Percentiles rank a stretch among this genome's conserved stretches.
Evolutionary conservation across 257 asterid species (phyloP).

Genomic region (Apocynum venetum): DNA sequence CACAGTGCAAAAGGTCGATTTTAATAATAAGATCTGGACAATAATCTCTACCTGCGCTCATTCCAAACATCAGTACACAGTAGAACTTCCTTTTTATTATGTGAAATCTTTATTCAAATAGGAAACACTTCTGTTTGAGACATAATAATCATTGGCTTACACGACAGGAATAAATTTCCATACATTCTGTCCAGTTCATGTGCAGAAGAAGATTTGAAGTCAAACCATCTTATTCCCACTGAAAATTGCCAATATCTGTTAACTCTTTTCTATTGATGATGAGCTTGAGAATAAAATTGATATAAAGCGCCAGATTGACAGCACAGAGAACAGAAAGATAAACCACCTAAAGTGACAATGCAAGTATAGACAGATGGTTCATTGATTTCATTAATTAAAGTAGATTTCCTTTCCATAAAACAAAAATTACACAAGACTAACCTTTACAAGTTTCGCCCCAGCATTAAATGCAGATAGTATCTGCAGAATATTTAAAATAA

Average conservation of each 20-base stretch:
- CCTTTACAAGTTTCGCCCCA: constrained; percentile 81
- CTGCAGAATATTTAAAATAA: constrained; percentile 36
- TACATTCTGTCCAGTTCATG: not conserved
- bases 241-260: not conserved
- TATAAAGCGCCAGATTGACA: not conserved
- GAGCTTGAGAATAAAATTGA: not conserved
- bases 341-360: not conserved
- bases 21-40: not conserved
- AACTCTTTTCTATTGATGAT: not conserved
- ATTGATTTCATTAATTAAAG: not conserved
- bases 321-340: not conserved
- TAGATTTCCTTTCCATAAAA: not conserved
- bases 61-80: not conserved
- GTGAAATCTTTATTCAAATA: not conserved
- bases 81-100: not conserved
- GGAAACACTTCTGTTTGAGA: not conserved
- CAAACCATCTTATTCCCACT: not conserved
- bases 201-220: not conserved
- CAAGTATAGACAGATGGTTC: not conserved
- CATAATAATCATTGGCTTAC: not conserved
- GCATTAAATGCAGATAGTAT: constrained; percentile 54
- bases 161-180: not conserved
- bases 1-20: not conserved
- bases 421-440: constrained; percentile 17
- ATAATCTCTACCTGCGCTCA: not conserved